These are phyloP conservation scores for Arabidopsis arenosa DNA, from an alignment of 345 rosid species.

Conservation along the genomic window DNA sequence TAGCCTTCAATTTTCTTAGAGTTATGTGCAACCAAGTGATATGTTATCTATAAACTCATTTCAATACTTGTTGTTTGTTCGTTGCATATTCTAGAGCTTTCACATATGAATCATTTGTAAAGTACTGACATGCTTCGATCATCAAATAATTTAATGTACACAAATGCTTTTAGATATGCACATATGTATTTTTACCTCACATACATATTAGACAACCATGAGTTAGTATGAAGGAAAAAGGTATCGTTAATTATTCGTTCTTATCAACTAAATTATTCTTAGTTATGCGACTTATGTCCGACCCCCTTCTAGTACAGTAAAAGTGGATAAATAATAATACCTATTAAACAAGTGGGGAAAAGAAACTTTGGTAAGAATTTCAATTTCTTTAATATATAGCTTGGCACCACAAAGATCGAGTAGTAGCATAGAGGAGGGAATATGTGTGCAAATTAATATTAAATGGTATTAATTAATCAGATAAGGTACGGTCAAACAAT, in stretches of 20 bases:
- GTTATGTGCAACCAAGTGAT: too few relatives aligned
- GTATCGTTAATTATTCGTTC: slow-evolving; percentile 11
- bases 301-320: background rate
- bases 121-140: background rate
- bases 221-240: background rate
- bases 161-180: background rate
- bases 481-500: slow-evolving; percentile 1
- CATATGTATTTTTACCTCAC: background rate
- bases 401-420: slow-evolving; percentile 35
- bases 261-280: slow-evolving; percentile 20
- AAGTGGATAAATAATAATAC: slow-evolving; percentile 25
- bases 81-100: slow-evolving; percentile 2
- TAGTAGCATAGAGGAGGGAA: slow-evolving; percentile 38
- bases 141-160: background rate
- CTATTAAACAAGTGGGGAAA: slow-evolving; percentile 32
- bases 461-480: background rate
- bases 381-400: background rate
- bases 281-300: background rate
- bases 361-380: slow-evolving; percentile 18
- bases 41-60: background rate
- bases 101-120: slow-evolving; percentile 1
- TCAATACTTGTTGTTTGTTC: background rate
- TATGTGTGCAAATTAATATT: slow-evolving; percentile 11
- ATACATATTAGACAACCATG: background rate
- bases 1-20: background rate